Conservation (phyloP, 345 rosid species). For the Salix purpurea region DNA sequence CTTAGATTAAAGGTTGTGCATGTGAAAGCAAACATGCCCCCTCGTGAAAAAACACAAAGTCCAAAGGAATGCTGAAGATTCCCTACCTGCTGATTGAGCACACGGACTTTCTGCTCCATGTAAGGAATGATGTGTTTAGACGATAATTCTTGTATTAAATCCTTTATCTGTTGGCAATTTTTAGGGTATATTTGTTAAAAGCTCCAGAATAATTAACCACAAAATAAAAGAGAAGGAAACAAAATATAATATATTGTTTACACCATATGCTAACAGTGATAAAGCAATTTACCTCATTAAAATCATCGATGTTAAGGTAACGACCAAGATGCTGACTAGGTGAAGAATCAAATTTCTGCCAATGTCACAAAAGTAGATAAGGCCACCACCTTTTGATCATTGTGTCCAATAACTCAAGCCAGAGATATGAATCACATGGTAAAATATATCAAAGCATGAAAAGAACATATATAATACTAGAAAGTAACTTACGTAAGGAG, state of each 20-base stretch:
- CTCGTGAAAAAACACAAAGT: background rate
- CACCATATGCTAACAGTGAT: constrained; percentile 1
- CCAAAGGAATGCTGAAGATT: constrained; percentile 2
- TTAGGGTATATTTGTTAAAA: background rate
- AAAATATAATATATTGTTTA: background rate
- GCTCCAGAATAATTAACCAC: background rate
- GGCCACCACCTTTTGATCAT: constrained; percentile 16
- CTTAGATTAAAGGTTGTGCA: background rate
- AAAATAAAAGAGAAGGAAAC: background rate
- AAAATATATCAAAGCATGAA: background rate
- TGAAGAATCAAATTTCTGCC: constrained; percentile 52
- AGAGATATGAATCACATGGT: constrained; percentile 6
- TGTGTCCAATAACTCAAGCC: constrained; percentile 7
- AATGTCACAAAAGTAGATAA: constrained; percentile 32
- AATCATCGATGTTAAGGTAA: constrained; percentile 70
- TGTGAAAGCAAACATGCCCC: background rate
- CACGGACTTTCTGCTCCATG: constrained; percentile 94
- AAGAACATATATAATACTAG: background rate
- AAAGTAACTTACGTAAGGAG: constrained; percentile 50
- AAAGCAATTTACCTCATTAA: constrained; percentile 51
- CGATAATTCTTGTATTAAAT: constrained; percentile 80
- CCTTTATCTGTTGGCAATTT: constrained; percentile 62
- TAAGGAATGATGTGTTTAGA: constrained; percentile 86
- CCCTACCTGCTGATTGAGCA: constrained; percentile 82
- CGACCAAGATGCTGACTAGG: constrained; percentile 55